Conservation (phyloP, 345 rosid species). For the Melaleuca alternifolia region DNA sequence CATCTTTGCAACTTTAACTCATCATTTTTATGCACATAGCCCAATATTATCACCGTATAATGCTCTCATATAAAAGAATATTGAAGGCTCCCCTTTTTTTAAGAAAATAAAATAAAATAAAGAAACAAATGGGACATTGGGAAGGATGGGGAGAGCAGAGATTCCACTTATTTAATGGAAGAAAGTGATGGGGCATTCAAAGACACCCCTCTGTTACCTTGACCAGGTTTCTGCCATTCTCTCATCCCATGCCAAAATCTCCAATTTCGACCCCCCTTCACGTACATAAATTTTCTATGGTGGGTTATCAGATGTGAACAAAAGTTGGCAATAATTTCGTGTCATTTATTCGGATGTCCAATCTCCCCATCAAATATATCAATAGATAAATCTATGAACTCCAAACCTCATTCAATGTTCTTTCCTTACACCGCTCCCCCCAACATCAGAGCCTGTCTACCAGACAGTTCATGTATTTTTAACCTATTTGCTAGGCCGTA, state of each 20-base stretch:
- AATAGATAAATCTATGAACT: background rate
- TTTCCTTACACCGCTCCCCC: constrained; percentile 28
- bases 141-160: constrained; percentile 75
- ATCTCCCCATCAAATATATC: constrained; percentile 2
- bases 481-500: background rate
- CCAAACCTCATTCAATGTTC: constrained; percentile 16
- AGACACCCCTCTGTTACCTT: constrained; percentile 18
- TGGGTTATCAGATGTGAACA: background rate
- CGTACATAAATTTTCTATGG: background rate
- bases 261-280: constrained; percentile 12
- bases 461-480: constrained; percentile 18
- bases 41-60: background rate
- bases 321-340: background rate
- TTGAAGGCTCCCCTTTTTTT: background rate
- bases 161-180: constrained; percentile 47
- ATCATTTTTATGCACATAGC: background rate
- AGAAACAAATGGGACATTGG: constrained; percentile 18
- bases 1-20: background rate
- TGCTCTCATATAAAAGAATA: background rate
- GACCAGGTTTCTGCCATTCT: constrained; percentile 20
- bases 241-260: constrained; percentile 23
- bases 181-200: constrained; percentile 64
- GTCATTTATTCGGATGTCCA: background rate
- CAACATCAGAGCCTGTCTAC: constrained; percentile 33
- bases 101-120: background rate